A percentile compares a stretch with the other conserved stretches of the same genome.
Conservation (phyloP, 1,139 yeast species). For the Pichia sp. region DNA sequence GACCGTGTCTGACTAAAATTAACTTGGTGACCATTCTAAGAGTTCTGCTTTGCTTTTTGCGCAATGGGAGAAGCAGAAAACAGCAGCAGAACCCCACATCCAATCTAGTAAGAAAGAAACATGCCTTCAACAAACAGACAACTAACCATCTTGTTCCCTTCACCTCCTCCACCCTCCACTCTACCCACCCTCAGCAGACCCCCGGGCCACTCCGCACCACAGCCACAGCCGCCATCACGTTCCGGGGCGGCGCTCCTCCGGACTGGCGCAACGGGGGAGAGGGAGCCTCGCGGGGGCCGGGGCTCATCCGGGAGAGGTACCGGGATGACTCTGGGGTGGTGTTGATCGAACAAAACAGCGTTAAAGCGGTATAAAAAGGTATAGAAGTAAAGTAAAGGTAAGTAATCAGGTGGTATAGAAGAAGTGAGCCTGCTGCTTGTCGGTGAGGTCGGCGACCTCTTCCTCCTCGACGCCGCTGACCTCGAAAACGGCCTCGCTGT, state of each 20-base stretch:
- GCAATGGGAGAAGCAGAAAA: neutral
- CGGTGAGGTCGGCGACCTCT: constrained; percentile 58
- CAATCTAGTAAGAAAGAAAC: no score
- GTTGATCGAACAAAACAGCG: neutral
- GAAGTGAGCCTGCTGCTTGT: constrained; percentile 37
- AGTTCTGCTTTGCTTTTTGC: neutral
- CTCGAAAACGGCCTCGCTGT: constrained; percentile 30
- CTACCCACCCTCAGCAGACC: neutral
- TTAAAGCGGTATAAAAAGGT: neutral
- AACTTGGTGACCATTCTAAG: constrained; percentile 55
- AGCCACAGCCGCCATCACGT: neutral
- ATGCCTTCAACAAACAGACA: neutral
- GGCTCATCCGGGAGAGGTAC: no score
- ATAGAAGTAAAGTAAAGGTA: neutral
- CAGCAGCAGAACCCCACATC: neutral
- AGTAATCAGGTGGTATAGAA: constrained; percentile 6
- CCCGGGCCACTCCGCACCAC: neutral
- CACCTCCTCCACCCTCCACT: neutral
- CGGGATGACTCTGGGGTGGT: no score
- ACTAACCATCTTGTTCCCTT: neutral
- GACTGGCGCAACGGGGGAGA: neutral
- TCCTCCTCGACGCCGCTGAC: constrained; percentile 27
- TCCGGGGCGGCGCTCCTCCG: constrained; percentile 4
- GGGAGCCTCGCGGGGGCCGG: no score
- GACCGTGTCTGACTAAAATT: constrained; percentile 94